Evolutionary conservation across 2,329 filamentous ascomycete genomes (phyloP), one percentile per base, ranked within the genome.

Genomic region (Pseudogymnoascus sp.): DNA sequence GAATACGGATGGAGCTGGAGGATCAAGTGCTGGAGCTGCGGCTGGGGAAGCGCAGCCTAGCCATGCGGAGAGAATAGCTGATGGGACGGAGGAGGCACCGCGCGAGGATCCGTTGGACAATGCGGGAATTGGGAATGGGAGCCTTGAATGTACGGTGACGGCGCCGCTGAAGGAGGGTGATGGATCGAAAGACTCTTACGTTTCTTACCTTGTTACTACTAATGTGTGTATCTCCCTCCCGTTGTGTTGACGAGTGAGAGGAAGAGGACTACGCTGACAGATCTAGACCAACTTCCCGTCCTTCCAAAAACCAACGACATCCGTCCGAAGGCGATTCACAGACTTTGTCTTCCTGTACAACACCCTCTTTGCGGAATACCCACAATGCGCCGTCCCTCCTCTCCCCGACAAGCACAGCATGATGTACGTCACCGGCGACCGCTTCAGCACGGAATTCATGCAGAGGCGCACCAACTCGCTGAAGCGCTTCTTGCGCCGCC

Each of bases 361-460:
- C 77, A 88, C 90, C 33, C 86, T 99, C 60, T 86, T 83, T 66
- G 87, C 87, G 73, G 92, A 97, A 74, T 97, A 91, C 71, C 91
- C 92, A 64, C 90, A 91, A 78, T 91, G 89, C 75, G 94, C 94
- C 58, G 91, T 99, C 3, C 94, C 94, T 31, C 94, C 94, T 55
- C 81, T 99, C 61, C 94, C 94, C 61, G 94, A 97, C 77, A 99
- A 97, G 81, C 93, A 97, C 80, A 95, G 95, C 77, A 96, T 99
- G 90, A 92, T 96, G 72, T 97, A 97, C 73, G 94, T 97, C 60
- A 90, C 92, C 36, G 94, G 94, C 68, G 93, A 97, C 78, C 89
- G 94, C 66, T 99, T 99, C 75, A 92, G 92, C 7, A 77, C 88
- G 59, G 94, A 97, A 76, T 99, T 99, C 74, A 99, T 92, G 35